Base-by-base conservation (phyloP, 768 basidiomycete genomes). In the Lyophyllum atratum region DNA sequence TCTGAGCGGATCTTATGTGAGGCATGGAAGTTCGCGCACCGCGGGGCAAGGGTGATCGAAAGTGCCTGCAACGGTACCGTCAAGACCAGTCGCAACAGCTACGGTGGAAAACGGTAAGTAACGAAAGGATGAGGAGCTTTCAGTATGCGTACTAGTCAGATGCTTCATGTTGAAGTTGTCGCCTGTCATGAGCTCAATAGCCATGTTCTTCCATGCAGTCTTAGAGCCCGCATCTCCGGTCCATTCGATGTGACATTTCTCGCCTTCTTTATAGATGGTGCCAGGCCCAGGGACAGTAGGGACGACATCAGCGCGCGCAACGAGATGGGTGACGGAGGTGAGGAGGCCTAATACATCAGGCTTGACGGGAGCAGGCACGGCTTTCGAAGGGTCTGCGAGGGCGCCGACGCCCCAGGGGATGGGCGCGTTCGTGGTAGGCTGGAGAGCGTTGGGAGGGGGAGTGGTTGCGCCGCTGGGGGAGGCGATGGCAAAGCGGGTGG, bases 131-230 rank as follows among this genome's bases (percentile, higher is more conserved):
- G 14, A 14, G 37, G 25, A 22, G 37, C 19, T 52, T 25, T 29
- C 34, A n/a, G 50, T 37, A n/a, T 29, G 76, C 86, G 57, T 60
- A 91, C 89, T 84, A 12, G 85, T 83, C 55, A 93, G 60, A 62
- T 78, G 81, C 39, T 84, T 66, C 90, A 93, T 93, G 37, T 78
- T 59, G 49, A 79, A 71, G 73, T 94, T 93, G 66, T 79, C 67
- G 4, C 92, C 92, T 1, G 88, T 86, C 90, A 91, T 93, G 69
- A 93, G 81, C 68, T 91, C 76, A 55, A 94, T 89, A 59, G 78
- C 72, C 85, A 89, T 91, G 58, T 74, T 68, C 66, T 81, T 85
- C 92, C 92, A 94, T 15, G 59, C 61, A 21, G 85, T 84, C 14
- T 80, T 79, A 2, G 74, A 77, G 22, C 59, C 56, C 6, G 71